A percentile compares a stretch with the other conserved stretches of the same genome.
Conservation (phyloP, 2,329 filamentous ascomycete species). For the Fusarium proliferatum region DNA sequence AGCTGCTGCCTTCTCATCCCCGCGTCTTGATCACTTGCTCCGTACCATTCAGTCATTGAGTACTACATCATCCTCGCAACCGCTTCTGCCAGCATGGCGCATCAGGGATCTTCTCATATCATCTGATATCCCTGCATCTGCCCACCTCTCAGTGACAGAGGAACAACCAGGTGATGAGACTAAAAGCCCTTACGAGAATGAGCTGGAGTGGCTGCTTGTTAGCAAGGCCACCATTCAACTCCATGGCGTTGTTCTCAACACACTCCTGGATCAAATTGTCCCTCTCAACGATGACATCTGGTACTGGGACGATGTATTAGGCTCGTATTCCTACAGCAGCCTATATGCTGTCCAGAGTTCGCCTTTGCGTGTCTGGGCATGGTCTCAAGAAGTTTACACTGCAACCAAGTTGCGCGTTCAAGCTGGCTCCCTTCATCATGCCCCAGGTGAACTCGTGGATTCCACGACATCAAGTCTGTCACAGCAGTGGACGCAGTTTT, state of each 20-base stretch:
- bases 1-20: slow-evolving; percentile 60
- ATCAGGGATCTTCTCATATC: slow-evolving; percentile 72
- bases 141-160: slow-evolving; percentile 47
- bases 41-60: slow-evolving; percentile 77
- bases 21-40: slow-evolving; percentile 71
- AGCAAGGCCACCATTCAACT: slow-evolving; percentile 93
- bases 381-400: slow-evolving; percentile 75
- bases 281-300: slow-evolving; percentile 87
- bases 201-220: slow-evolving; percentile 90
- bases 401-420: slow-evolving; percentile 65
- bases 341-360: slow-evolving; percentile 89
- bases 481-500: slow-evolving; percentile 76
- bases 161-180: slow-evolving; percentile 37
- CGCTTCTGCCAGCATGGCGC: slow-evolving; percentile 68
- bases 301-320: slow-evolving; percentile 94
- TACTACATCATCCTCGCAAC: slow-evolving; percentile 71
- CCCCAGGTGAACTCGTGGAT: slow-evolving; percentile 49
- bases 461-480: slow-evolving; percentile 55
- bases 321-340: slow-evolving; percentile 80
- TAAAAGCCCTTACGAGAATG: slow-evolving; percentile 71
- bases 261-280: slow-evolving; percentile 83
- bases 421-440: slow-evolving; percentile 45
- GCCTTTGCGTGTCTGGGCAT: slow-evolving; percentile 78
- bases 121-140: slow-evolving; percentile 64
- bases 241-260: slow-evolving; percentile 82